These are phyloP conservation scores for Aspergillus olivimuriae DNA, from an alignment of 495 filamentous ascomycete species.

Conservation along the genomic window DNA sequence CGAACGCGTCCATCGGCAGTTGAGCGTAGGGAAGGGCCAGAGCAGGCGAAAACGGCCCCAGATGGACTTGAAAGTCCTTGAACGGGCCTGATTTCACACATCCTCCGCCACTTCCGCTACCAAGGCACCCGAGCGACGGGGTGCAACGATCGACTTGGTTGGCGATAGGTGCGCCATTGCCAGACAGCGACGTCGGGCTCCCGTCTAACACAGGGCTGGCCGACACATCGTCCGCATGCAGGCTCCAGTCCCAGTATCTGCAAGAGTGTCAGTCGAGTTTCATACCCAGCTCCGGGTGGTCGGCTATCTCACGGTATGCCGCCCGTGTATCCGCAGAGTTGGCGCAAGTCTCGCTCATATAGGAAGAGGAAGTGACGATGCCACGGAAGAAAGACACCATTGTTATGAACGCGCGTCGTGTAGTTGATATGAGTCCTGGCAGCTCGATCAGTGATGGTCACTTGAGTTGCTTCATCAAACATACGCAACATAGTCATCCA, in stretches of 20 bases:
- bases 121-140: slow-evolving; percentile 17
- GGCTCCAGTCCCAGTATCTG: slow-evolving; percentile 49
- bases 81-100: slow-evolving; percentile 58
- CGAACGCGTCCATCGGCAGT: slow-evolving; percentile 8
- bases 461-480: slow-evolving; percentile 3
- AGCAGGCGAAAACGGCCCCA: slow-evolving; percentile 41
- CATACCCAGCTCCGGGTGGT: not conserved
- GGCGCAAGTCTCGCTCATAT: slow-evolving; percentile 58
- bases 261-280: slow-evolving; percentile 1
- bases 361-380: slow-evolving; percentile 56
- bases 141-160: not conserved
- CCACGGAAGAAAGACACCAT: slow-evolving; percentile 53
- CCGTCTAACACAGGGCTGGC: slow-evolving; percentile 44
- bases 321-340: slow-evolving; percentile 62
- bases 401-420: slow-evolving; percentile 30
- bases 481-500: slow-evolving; percentile 50
- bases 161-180: slow-evolving; percentile 36
- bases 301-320: slow-evolving; percentile 27
- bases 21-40: slow-evolving; percentile 20
- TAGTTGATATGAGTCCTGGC: slow-evolving; percentile 37
- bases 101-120: slow-evolving; percentile 53
- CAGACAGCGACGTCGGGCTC: slow-evolving; percentile 33
- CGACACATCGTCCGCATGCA: slow-evolving; percentile 26
- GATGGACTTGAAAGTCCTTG: slow-evolving; percentile 35
- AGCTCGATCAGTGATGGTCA: not conserved